Percentiles rank a stretch among this genome's conserved stretches.
phyloP scores from a whole-genome alignment of 192 early-diverging fungal species.

The Jimgerdemannia lactiflua region DNA sequence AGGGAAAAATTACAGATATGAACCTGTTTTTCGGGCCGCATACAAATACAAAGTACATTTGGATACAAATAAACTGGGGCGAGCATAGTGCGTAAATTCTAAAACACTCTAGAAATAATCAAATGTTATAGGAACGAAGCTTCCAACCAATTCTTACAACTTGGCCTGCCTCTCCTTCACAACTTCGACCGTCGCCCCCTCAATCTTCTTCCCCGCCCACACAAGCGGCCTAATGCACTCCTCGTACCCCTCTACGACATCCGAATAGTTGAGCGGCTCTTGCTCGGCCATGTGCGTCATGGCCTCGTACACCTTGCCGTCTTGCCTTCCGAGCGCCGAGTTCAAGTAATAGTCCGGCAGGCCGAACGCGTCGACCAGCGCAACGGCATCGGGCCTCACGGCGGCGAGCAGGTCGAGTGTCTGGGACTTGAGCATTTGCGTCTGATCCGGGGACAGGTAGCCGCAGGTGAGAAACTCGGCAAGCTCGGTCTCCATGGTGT shows the following conservation, averaged over 20 bases:
- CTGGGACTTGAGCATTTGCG: constrained; percentile 42
- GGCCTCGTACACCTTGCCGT: constrained; percentile 78
- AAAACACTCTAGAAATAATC: too few species aligned
- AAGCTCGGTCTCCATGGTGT: constrained; percentile 69
- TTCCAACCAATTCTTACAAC: background rate
- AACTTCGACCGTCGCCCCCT: background rate
- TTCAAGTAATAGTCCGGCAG: constrained; percentile 74
- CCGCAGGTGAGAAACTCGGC: constrained; percentile 59
- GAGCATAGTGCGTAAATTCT: too few species aligned
- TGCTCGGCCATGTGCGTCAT: constrained; percentile 70
- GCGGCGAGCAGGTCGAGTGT: constrained; percentile 57
- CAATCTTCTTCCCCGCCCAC: background rate
- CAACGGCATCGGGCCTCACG: constrained; percentile 72
- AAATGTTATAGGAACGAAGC: too few species aligned
- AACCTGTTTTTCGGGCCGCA: too few species aligned
- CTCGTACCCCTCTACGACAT: constrained; percentile 58
- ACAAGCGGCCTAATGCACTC: constrained; percentile 12
- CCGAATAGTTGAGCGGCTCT: constrained; percentile 72
- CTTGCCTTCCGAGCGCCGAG: constrained; percentile 72
- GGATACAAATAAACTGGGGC: too few species aligned
- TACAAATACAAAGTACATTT: too few species aligned
- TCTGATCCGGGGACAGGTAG: constrained; percentile 48
- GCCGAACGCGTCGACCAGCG: constrained; percentile 78
- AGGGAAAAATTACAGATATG: too few species aligned
- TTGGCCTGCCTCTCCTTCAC: background rate